phyloP scores from a whole-genome alignment of 2,329 filamentous ascomycete species.

The Aspergillus fumigatus region DNA sequence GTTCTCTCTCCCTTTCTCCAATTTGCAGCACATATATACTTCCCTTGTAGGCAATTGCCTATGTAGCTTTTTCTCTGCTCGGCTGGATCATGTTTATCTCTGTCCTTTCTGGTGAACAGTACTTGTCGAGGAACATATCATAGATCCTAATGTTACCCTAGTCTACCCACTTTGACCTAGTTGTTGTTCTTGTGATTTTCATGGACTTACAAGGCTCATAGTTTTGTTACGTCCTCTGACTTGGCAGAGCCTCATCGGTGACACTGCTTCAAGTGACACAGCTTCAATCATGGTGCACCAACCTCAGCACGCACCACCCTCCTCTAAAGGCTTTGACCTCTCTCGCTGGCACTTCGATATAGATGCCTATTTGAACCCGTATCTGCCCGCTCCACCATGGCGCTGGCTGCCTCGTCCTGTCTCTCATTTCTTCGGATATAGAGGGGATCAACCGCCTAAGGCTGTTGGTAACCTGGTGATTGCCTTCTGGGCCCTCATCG shows the following conservation, averaged over 20 bases:
- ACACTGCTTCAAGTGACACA: background rate
- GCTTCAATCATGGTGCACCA: conserved; percentile 3
- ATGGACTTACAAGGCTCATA: background rate
- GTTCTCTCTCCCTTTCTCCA: background rate
- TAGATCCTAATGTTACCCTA: background rate
- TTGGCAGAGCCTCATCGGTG: background rate
- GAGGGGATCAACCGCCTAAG: conserved; percentile 32
- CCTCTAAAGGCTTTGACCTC: conserved; percentile 15
- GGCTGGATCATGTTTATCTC: background rate
- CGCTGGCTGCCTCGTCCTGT: conserved; percentile 60
- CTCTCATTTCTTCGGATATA: conserved; percentile 65
- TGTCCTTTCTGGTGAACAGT: background rate
- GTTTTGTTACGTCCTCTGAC: background rate
- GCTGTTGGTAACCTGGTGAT: conserved; percentile 55
- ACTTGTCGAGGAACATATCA: background rate
- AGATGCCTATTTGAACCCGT: conserved; percentile 69
- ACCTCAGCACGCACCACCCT: background rate
- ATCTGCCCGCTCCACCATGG: conserved; percentile 63
- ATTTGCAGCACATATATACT: background rate
- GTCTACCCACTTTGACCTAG: background rate
- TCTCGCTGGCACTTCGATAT: conserved; percentile 61
- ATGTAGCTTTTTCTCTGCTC: background rate
- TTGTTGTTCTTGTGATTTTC: background rate
- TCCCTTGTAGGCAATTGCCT: conserved; percentile 2
- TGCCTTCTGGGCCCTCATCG: conserved; percentile 61